Evolutionary conservation across 768 basidiomycete genomes (phyloP), one percentile per base, ranked within the genome.

Genomic region (Hericium erinaceus): DNA sequence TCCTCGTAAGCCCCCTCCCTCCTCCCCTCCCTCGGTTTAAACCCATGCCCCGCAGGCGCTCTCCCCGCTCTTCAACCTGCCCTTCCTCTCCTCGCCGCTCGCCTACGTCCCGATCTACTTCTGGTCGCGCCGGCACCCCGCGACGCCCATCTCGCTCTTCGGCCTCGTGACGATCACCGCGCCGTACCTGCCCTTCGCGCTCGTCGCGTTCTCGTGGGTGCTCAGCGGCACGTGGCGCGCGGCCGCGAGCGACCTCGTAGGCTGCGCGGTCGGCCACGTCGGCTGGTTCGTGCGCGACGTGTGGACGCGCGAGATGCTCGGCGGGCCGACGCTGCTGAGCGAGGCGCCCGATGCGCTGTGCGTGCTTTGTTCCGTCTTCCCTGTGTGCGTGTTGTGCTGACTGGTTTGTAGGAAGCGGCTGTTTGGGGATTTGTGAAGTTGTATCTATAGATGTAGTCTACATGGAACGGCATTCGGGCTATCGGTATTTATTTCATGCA

Each of bases 31-130:
- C 20, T n/a, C n/a, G n/a, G 48, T 15, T 15, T 37, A 16, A 2
- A 8, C 10, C 38, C 11, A 7, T 15, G 48, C 39, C 39, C 53
- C n/a, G 11, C 67, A 95, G 85, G 77, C 75, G 20, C 77, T 95
- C 5, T 93, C 94, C 0, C 92, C 93, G 0, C 77, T 95, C 11
- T 84, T 97, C 67, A 93, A 92, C 61, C 81, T 95, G 15, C 93
- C 94, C 0, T 95, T 97, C 75, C 84, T 98, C 48, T 95, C 94
- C 4, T 90, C 92, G 0, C 85, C 93, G 0, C 80, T 95, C 33
- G 93, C 94, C 0, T 97, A 95, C 66, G 91, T 95, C 2, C 89
- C 95, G 3, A 97, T 98, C 41, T 99, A 99, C 70, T 77, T 98
- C 59, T 99, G 97, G 97, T 93, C 94, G 16, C 77, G 95, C 55